Percentiles rank a stretch among this genome's conserved stretches.
phyloP scores from a whole-genome alignment of 2,329 filamentous ascomycete genomes.

The Microascus cirrosus region DNA sequence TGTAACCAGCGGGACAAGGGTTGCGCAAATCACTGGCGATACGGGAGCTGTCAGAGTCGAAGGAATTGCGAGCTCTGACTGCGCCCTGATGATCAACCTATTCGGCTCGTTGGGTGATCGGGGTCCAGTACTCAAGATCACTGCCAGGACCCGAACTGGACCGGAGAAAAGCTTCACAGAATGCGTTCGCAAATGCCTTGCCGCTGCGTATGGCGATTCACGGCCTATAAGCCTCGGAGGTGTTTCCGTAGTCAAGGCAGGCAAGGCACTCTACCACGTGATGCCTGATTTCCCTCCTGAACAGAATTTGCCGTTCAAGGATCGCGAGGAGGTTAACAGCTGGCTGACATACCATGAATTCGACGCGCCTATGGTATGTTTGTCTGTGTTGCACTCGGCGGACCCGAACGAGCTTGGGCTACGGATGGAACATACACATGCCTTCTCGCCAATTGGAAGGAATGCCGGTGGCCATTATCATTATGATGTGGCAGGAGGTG shows the following conservation, averaged over 20 bases:
- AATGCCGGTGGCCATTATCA: conserved; percentile 32
- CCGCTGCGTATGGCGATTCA: conserved; percentile 17
- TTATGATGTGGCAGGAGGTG: conserved; percentile 20
- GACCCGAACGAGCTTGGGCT: conserved; percentile 24
- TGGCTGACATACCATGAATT: conserved; percentile 29
- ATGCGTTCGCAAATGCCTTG: conserved; percentile 17
- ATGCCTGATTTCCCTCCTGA: conserved; percentile 30
- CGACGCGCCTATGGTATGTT: conserved; percentile 22
- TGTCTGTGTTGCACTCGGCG: conserved; percentile 28
- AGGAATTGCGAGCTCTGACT: conserved; percentile 17
- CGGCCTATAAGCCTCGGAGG: conserved; percentile 25
- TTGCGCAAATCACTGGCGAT: conserved; percentile 13
- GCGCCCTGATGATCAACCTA: conserved; percentile 29
- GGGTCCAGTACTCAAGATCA: conserved; percentile 23
- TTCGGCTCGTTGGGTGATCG: conserved; percentile 21
- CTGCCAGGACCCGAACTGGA: conserved; percentile 15
- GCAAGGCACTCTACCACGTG: conserved; percentile 25
- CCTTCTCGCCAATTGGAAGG: conserved; percentile 20
- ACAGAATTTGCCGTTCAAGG: conserved; percentile 14
- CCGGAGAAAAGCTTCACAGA: conserved; percentile 19
- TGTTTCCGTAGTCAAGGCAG: conserved; percentile 24
- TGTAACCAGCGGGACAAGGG: conserved; percentile 15
- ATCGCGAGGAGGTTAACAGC: conserved; percentile 15
- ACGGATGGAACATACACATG: conserved; percentile 36
- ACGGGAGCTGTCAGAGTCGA: conserved; percentile 11